phyloP scores from a whole-genome alignment of 192 early-diverging fungal species.

The Gigaspora rosea region DNA sequence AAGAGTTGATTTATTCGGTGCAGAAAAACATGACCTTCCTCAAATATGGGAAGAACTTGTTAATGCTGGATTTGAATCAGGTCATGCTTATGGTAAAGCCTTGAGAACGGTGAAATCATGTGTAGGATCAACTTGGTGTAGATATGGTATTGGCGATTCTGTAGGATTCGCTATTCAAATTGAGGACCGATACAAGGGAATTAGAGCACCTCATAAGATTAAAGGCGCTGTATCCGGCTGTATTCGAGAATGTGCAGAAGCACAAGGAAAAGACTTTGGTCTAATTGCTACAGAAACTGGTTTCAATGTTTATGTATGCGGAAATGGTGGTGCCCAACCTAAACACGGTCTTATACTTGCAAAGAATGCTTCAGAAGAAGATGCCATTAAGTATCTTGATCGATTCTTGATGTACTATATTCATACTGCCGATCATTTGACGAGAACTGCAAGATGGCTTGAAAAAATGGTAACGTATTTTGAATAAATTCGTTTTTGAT shows the following conservation, averaged over 20 bases:
- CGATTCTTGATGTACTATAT: slow-evolving; percentile 76
- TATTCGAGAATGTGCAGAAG: slow-evolving; percentile 62
- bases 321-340: slow-evolving; percentile 67
- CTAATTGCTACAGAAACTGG: slow-evolving; percentile 73
- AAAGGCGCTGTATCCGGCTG: slow-evolving; percentile 72
- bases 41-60: slow-evolving; percentile 66
- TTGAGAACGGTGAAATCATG: slow-evolving; percentile 71
- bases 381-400: slow-evolving; percentile 59
- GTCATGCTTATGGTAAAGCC: slow-evolving; percentile 72
- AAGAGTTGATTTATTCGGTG: slow-evolving; percentile 70
- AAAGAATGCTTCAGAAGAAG: slow-evolving; percentile 53
- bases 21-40: slow-evolving; percentile 66
- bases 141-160: slow-evolving; percentile 68
- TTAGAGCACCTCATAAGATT: slow-evolving; percentile 69
- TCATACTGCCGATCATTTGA: slow-evolving; percentile 61
- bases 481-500: too few species aligned
- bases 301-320: slow-evolving; percentile 69
- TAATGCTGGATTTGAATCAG: slow-evolving; percentile 63
- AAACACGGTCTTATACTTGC: slow-evolving; percentile 66
- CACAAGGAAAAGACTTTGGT: slow-evolving; percentile 47
- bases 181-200: slow-evolving; percentile 68
- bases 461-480: slow-evolving; percentile 50
- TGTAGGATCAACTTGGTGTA: neutral
- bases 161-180: slow-evolving; percentile 66
- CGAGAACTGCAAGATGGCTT: slow-evolving; percentile 67